Percentiles rank a stretch among this genome's conserved stretches.
These are phyloP conservation scores for Cyclotella baltica DNA, from an alignment of 108 stramenopile species.

Conservation along the genomic window DNA sequence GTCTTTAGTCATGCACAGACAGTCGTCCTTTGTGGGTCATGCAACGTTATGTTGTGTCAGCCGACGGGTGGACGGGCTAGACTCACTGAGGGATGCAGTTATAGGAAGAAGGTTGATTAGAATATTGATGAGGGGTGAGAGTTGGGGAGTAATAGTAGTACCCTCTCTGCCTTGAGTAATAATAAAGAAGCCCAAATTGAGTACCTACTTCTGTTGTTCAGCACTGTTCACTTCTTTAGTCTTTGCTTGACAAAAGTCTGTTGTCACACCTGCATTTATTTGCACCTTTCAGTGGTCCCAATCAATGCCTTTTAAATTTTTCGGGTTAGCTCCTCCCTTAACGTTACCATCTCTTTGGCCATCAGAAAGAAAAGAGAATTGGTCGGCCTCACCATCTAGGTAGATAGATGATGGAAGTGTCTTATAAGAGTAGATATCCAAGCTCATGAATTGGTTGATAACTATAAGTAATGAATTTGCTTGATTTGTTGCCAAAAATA, in stretches of 20 bases:
- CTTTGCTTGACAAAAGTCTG: neutral
- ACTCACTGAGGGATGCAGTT: conserved; percentile 99
- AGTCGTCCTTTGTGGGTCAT: conserved; percentile 96
- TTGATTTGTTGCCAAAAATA: too few species aligned
- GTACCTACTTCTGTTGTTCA: neutral
- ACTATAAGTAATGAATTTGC: too few species aligned
- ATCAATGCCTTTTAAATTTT: too few species aligned
- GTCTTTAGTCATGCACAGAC: conserved; percentile 96
- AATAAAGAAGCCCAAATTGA: conserved; percentile 15
- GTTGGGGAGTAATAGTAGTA: neutral
- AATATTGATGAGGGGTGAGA: neutral
- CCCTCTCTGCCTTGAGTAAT: neutral
- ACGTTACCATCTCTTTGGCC: too few species aligned
- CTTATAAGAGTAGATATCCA: too few species aligned
- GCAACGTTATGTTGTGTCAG: conserved; percentile 98
- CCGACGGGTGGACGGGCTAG: conserved; percentile 98
- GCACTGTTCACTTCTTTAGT: neutral
- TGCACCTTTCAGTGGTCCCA: too few species aligned
- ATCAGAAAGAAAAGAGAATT: too few species aligned
- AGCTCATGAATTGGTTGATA: too few species aligned
- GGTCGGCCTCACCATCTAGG: too few species aligned
- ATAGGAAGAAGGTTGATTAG: conserved; percentile 99
- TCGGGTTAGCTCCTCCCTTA: too few species aligned
- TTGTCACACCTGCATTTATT: neutral
- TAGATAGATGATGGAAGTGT: too few species aligned